Evolutionary conservation across 805 yeast species (phyloP).

Genomic region (Candida ortonii): DNA sequence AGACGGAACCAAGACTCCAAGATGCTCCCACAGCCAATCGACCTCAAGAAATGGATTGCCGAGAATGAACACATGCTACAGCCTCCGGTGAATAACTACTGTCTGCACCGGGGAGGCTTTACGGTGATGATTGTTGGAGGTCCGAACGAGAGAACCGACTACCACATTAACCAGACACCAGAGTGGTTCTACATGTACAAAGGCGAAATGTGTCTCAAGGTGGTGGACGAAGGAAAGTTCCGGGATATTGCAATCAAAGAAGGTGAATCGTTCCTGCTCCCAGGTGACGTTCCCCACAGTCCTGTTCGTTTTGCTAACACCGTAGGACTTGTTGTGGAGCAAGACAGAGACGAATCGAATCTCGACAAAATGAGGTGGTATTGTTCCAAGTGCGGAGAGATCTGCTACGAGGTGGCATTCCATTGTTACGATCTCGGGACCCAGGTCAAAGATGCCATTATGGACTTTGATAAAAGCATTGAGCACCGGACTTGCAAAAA

Average conservation of each 20-base stretch:
- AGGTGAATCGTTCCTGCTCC: slow-evolving; percentile 85
- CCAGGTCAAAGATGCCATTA: slow-evolving; percentile 81
- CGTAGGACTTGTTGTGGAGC: slow-evolving; percentile 88
- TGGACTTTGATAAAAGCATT: slow-evolving; percentile 60
- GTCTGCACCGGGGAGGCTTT: slow-evolving; percentile 87
- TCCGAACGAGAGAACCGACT: slow-evolving; percentile 90
- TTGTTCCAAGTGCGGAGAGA: slow-evolving; percentile 63
- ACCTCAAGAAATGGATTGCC: slow-evolving; percentile 74
- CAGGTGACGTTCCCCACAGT: slow-evolving; percentile 82
- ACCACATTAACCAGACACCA: slow-evolving; percentile 90
- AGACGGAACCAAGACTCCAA: slow-evolving; percentile 35
- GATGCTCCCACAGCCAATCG: slow-evolving; percentile 67
- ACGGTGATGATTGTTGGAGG: slow-evolving; percentile 97
- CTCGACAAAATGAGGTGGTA: slow-evolving; percentile 86
- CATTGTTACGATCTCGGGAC: slow-evolving; percentile 82
- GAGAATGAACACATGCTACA: slow-evolving; percentile 73
- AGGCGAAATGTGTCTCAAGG: slow-evolving; percentile 80
- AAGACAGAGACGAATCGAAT: slow-evolving; percentile 73
- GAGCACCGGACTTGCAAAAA: slow-evolving; percentile 66
- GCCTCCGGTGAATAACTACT: slow-evolving; percentile 91
- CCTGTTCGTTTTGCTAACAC: slow-evolving; percentile 86
- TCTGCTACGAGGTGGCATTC: slow-evolving; percentile 68
- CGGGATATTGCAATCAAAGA: slow-evolving; percentile 72
- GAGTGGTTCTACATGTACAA: slow-evolving; percentile 89
- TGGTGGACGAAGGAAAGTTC: slow-evolving; percentile 77